A percentile compares a stretch with the other conserved stretches of the same genome.
Evolutionary conservation across 306 rosid genomes (phyloP).

Genomic region (Pterocarpus santalinus): DNA sequence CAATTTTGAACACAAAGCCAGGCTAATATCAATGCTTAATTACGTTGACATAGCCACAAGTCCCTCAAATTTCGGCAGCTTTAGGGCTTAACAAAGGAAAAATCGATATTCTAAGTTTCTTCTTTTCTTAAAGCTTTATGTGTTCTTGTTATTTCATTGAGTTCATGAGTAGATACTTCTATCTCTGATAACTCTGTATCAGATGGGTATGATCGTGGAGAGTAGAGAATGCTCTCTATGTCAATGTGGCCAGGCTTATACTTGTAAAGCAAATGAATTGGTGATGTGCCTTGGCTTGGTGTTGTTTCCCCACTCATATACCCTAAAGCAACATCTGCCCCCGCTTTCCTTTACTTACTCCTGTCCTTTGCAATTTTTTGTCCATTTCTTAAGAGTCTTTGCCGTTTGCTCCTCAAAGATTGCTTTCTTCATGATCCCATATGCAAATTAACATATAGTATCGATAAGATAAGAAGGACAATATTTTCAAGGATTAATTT

Average conservation of each 20-base stretch:
- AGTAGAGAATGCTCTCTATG: conserved; percentile 50
- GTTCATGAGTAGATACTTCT: conserved; percentile 34
- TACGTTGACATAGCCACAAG: not conserved
- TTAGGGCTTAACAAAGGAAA: conserved; percentile 62
- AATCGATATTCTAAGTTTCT: conserved; percentile 49
- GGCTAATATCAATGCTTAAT: not conserved
- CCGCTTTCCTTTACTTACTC: conserved; percentile 53
- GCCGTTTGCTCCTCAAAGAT: conserved; percentile 79
- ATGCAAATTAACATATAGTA: conserved; percentile 34
- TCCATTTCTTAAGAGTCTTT: conserved; percentile 73
- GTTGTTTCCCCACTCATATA: conserved; percentile 65
- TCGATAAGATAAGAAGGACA: no score
- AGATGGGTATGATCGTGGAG: conserved; percentile 66
- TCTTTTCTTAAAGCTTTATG: not conserved
- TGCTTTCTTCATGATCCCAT: conserved; percentile 82
- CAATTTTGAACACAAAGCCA: not conserved
- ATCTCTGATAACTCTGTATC: conserved; percentile 64
- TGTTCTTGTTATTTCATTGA: conserved; percentile 22
- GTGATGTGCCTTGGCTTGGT: conserved; percentile 71
- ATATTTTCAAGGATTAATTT: no score
- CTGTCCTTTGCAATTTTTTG: conserved; percentile 60
- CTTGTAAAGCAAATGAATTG: conserved; percentile 63
- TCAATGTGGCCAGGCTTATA: conserved; percentile 53
- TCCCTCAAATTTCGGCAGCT: not conserved
- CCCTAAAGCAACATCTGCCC: conserved; percentile 43